Evolutionary conservation across 768 basidiomycete genomes (phyloP).

Genomic region (Podaxis mareebaensis): DNA sequence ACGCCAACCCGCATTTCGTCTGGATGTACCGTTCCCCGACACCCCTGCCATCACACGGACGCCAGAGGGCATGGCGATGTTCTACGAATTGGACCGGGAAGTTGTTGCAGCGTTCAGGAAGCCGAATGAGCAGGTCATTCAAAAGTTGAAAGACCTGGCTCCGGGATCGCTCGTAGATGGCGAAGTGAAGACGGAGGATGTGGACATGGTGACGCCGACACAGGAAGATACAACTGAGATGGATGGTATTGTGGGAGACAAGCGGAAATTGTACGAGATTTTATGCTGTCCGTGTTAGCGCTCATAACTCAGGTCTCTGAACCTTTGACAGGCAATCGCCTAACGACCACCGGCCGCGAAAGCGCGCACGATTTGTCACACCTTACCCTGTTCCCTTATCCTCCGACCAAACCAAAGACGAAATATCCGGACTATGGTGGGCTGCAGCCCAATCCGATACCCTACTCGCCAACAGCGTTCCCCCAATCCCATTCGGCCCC

Average conservation of each 20-base stretch:
- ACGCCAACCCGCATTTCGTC: slow-evolving; percentile 12
- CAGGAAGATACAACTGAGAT: slow-evolving; percentile 27
- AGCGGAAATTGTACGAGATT: slow-evolving; percentile 54
- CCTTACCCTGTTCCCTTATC: slow-evolving; percentile 37
- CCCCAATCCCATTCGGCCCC: slow-evolving; percentile 45
- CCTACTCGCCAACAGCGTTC: slow-evolving; percentile 66
- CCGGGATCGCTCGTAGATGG: slow-evolving; percentile 35
- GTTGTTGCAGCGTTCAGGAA: slow-evolving; percentile 31
- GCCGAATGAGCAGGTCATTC: slow-evolving; percentile 22
- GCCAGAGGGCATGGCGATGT: slow-evolving; percentile 69
- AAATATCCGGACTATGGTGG: slow-evolving; percentile 72
- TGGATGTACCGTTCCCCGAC: slow-evolving; percentile 60
- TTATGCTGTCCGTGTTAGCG: background rate
- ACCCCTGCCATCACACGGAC: slow-evolving; percentile 70
- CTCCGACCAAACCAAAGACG: slow-evolving; percentile 36
- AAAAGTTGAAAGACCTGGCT: slow-evolving; percentile 38
- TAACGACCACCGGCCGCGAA: slow-evolving; percentile 54
- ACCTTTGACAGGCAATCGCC: background rate
- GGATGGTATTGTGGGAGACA: slow-evolving; percentile 50
- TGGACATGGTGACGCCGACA: slow-evolving; percentile 4
- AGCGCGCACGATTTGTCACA: slow-evolving; percentile 55
- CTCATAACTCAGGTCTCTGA: slow-evolving; percentile 4
- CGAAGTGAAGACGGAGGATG: slow-evolving; percentile 32
- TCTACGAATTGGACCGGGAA: slow-evolving; percentile 58
- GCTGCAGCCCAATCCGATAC: slow-evolving; percentile 61